Evolutionary conservation across 345 rosid genomes (phyloP).

Genomic region (Lumnitzera racemosa): DNA sequence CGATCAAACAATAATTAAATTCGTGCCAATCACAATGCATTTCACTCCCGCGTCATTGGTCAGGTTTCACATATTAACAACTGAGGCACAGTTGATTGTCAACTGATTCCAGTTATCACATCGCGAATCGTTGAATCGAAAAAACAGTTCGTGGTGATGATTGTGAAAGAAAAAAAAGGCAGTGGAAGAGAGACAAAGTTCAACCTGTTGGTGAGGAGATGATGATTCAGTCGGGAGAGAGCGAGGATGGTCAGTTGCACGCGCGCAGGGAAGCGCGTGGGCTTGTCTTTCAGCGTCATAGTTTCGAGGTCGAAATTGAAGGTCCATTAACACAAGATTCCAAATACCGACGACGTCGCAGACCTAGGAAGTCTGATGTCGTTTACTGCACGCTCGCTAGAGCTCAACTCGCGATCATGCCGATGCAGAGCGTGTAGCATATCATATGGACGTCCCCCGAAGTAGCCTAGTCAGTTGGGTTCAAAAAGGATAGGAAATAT

Average conservation of each 20-base stretch:
- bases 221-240: slow-evolving; percentile 16
- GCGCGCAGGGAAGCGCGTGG: slow-evolving; percentile 46
- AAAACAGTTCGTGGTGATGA: background rate
- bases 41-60: too few relatives aligned
- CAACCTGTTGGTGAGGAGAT: slow-evolving; percentile 35
- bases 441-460: too few relatives aligned
- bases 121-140: slow-evolving; percentile 2
- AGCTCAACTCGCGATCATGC: background rate
- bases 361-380: background rate
- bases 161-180: background rate
- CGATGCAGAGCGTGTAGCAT: too few relatives aligned
- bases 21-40: too few relatives aligned
- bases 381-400: background rate
- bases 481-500: too few relatives aligned
- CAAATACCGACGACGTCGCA: background rate
- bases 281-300: slow-evolving; percentile 36
- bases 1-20: too few relatives aligned
- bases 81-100: too few relatives aligned
- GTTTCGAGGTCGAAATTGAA: slow-evolving; percentile 51
- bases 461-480: too few relatives aligned
- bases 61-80: too few relatives aligned
- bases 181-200: background rate
- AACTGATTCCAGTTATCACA: background rate
- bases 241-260: slow-evolving; percentile 53
- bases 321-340: slow-evolving; percentile 28